Base-by-base conservation (phyloP, 148 eudicot species). In the Rhododendron henanense region DNA sequence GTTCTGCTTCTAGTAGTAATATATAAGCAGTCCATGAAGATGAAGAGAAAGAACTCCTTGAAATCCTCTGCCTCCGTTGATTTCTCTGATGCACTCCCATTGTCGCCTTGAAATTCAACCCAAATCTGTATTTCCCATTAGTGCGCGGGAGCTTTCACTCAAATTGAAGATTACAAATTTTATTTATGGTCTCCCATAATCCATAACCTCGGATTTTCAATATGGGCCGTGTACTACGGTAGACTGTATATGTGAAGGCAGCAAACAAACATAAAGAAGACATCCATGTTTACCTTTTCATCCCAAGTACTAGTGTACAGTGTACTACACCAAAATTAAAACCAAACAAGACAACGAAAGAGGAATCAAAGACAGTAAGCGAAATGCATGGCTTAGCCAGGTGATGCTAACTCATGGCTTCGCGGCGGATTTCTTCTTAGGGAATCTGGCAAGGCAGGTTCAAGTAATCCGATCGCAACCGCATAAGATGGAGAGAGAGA, bases 361-460 rank as follows among this genome's bases (percentile, higher is more conserved):
- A 55, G 3, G 25, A 81, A 81, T 19, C 25, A 57, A 9, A 81
- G 19, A 31, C 45, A 51, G 41, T 50, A 3, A 6, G 8, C 31
- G 44, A 48, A 48, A n/a, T n/a, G n/a, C n/a, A 48, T 48, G 53
- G 14, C 35, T 48, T 1, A 80, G 53, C 28, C 37, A 8, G 15
- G 16, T 1, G 2, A 79, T 79, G 92, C 90, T 87, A 84, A 96
- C 98, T 96, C 69, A 96, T 57, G 81, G 98, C 95, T 89, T 96
- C 99, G 59, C 97, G 95, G 59, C 6, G 6, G 44, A 41, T 41
- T 41, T 94, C 99, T 88, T 96, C 99, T 77, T 91, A 96, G 3
- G 97, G 93, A 81, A 95, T 88, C 47, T 97, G 98, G 67, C 96
- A 94, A 71, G 98, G 96, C 3, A 96, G 91, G 84, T 95, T 89